Evolutionary conservation across 345 rosid species (phyloP).

Genomic region (Boechera stricta): DNA sequence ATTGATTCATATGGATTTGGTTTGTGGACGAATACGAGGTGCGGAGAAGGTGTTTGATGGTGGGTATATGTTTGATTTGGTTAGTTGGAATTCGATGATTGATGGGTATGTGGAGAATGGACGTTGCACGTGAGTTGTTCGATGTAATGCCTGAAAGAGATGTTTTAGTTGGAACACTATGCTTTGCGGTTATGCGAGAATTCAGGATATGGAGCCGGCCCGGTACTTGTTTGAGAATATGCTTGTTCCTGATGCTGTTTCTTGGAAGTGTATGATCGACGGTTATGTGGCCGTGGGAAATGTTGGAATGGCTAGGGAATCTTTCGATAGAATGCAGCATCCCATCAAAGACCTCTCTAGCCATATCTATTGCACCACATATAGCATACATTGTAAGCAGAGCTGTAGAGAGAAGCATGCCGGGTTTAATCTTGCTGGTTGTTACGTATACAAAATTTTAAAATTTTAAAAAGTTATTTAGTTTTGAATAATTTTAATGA

Average conservation of each 20-base stretch:
- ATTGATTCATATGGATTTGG: conserved; percentile 52
- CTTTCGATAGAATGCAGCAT: conserved; percentile 55
- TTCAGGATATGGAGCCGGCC: conserved; percentile 52
- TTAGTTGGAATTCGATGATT: conserved; percentile 62
- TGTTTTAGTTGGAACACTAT: conserved; percentile 68
- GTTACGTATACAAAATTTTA: too few species aligned
- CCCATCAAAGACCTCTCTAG: too few species aligned
- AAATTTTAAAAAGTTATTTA: too few species aligned
- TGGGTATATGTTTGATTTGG: conserved; percentile 53
- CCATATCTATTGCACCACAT: too few species aligned
- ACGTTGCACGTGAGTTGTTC: conserved; percentile 58
- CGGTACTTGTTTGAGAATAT: conserved; percentile 51
- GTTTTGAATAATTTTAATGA: too few species aligned
- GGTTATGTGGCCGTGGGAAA: conserved; percentile 55
- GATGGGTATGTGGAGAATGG: conserved; percentile 52
- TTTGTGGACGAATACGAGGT: conserved; percentile 47
- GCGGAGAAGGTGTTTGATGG: conserved; percentile 53
- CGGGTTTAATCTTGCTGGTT: too few species aligned
- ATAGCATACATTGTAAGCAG: too few species aligned
- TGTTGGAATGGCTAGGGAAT: conserved; percentile 45
- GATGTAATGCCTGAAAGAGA: conserved; percentile 60
- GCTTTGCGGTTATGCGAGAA: conserved; percentile 56
- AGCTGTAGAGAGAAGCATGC: too few species aligned
- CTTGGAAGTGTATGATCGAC: conserved; percentile 72
- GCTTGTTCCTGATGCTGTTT: conserved; percentile 55